Evolutionary conservation across 352 stramenopile genomes (phyloP).

Genomic region (Phytophthora nicotianae): DNA sequence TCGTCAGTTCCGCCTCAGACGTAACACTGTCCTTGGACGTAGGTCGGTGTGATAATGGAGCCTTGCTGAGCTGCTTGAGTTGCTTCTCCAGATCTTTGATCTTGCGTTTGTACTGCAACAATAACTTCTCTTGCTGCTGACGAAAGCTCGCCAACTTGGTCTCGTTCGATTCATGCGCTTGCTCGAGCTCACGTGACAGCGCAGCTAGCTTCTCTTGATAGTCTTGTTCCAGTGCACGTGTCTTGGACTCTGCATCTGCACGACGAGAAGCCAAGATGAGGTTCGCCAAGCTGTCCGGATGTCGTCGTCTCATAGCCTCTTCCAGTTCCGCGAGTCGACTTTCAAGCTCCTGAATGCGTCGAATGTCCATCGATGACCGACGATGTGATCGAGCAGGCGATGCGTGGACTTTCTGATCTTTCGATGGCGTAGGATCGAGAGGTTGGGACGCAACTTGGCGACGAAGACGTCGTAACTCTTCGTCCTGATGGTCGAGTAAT

Average conservation of each 20-base stretch:
- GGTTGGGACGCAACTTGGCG: slow-evolving; percentile 15
- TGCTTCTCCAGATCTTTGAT: slow-evolving; percentile 57
- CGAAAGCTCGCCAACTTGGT: slow-evolving; percentile 71
- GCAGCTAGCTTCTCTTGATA: slow-evolving; percentile 48
- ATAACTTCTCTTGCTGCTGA: slow-evolving; percentile 80
- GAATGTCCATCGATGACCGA: slow-evolving; percentile 60
- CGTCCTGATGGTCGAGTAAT: slow-evolving; percentile 80
- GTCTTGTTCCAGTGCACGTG: slow-evolving; percentile 37
- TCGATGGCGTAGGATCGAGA: slow-evolving; percentile 16
- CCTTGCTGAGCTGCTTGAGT: slow-evolving; percentile 31
- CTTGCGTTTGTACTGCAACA: slow-evolving; percentile 73
- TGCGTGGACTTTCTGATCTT: slow-evolving; percentile 18
- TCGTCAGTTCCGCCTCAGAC: slow-evolving; percentile 44
- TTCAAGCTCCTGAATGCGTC: slow-evolving; percentile 81
- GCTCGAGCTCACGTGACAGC: slow-evolving; percentile 55
- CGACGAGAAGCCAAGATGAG: slow-evolving; percentile 76
- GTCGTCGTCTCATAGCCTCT: slow-evolving; percentile 71
- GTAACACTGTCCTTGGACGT: slow-evolving; percentile 17
- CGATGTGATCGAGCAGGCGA: slow-evolving; percentile 27
- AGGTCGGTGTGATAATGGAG: slow-evolving; percentile 9
- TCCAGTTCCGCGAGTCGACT: slow-evolving; percentile 68
- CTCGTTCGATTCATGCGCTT: slow-evolving; percentile 53
- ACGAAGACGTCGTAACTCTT: slow-evolving; percentile 49
- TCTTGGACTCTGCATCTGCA: slow-evolving; percentile 67
- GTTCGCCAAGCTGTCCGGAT: slow-evolving; percentile 82